Evolutionary conservation across 2,329 filamentous ascomycete genomes (phyloP).

Genomic region (Colletotrichum agaves): DNA sequence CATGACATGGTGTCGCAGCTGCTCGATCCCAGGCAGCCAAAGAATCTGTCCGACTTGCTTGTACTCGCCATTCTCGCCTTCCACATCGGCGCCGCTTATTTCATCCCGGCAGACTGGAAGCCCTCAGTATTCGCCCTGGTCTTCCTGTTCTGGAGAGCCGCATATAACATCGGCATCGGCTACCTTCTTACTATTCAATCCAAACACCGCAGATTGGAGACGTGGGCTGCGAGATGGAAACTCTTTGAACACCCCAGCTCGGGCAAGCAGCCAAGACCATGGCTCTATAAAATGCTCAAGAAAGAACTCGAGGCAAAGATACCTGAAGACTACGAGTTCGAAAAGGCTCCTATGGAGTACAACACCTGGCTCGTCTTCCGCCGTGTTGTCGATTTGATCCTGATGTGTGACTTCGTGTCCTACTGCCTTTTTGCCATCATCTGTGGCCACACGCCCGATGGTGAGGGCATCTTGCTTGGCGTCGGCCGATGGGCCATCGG

Average conservation of each 20-base stretch:
- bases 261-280: constrained; percentile 85
- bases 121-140: constrained; percentile 82
- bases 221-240: constrained; percentile 86
- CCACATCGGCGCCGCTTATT: constrained; percentile 79
- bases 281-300: constrained; percentile 86
- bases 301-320: constrained; percentile 95
- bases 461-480: constrained; percentile 77
- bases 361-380: constrained; percentile 99
- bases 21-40: constrained; percentile 92
- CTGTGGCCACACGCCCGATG: constrained; percentile 79
- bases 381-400: constrained; percentile 92
- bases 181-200: constrained; percentile 90
- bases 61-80: constrained; percentile 82
- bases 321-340: constrained; percentile 91
- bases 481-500: constrained; percentile 82
- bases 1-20: constrained; percentile 99
- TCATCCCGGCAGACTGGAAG: constrained; percentile 75
- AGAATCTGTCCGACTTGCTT: constrained; percentile 87
- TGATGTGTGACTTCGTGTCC: constrained; percentile 98
- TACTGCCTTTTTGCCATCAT: constrained; percentile 96
- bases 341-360: constrained; percentile 94
- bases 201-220: constrained; percentile 83
- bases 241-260: constrained; percentile 86
- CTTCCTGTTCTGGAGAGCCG: constrained; percentile 92
- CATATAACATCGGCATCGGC: constrained; percentile 95